A percentile compares a stretch with the other conserved stretches of the same genome.
Evolutionary conservation across 2,329 filamentous ascomycete genomes (phyloP).

Genomic region (Graphiopsis chlorocephala): DNA sequence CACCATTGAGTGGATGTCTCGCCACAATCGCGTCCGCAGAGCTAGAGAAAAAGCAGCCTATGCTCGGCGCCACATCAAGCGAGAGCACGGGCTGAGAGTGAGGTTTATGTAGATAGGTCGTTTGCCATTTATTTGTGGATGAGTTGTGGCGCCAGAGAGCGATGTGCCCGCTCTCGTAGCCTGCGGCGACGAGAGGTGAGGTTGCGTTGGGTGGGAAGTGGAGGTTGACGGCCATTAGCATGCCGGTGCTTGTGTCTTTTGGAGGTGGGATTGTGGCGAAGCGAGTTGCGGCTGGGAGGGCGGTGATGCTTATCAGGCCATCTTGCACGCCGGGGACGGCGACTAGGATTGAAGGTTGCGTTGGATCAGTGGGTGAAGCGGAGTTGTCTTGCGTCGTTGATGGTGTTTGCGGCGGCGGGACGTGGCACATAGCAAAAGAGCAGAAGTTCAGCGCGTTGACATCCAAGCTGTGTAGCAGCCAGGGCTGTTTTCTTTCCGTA

Average conservation of each 20-base stretch:
- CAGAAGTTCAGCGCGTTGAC: constrained; percentile 98
- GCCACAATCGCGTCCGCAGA: constrained; percentile 76
- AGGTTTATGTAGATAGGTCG: constrained; percentile 62
- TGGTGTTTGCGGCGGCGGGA: neutral
- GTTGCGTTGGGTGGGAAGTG: constrained; percentile 41
- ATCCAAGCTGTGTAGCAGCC: constrained; percentile 77
- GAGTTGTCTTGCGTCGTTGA: neutral
- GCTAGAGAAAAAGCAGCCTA: constrained; percentile 70
- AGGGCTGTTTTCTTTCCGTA: constrained; percentile 62
- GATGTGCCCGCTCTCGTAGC: constrained; percentile 81
- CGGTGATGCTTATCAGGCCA: constrained; percentile 72
- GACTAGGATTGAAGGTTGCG: constrained; percentile 62
- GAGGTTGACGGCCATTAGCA: constrained; percentile 76
- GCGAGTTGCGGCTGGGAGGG: constrained; percentile 72
- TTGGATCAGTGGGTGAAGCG: constrained; percentile 18
- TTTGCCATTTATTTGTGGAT: constrained; percentile 49
- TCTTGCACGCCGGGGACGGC: constrained; percentile 66
- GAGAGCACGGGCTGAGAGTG: constrained; percentile 83
- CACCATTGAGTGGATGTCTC: constrained; percentile 62
- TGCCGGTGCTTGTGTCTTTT: constrained; percentile 58
- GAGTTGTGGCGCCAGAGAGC: constrained; percentile 51
- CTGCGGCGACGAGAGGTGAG: constrained; percentile 65
- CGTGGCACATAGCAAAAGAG: constrained; percentile 64
- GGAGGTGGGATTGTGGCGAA: constrained; percentile 57
- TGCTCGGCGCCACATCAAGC: constrained; percentile 37